Base-by-base conservation (phyloP, 495 filamentous ascomycete species). In the Immersiella caudata region DNA sequence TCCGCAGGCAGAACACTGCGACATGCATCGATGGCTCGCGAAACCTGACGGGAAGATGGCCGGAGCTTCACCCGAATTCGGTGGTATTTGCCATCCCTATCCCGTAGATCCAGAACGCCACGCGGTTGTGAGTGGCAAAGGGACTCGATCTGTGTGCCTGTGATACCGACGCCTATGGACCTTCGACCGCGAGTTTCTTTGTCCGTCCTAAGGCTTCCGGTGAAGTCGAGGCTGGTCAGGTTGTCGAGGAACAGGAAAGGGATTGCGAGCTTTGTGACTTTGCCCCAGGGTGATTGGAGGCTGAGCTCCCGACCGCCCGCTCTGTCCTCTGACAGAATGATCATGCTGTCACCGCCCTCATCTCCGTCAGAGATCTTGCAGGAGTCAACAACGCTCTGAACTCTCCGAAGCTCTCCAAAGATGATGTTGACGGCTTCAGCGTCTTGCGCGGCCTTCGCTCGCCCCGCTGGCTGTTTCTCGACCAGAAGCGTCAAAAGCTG, bases 261-360 rank as follows among this genome's bases (percentile, higher is more conserved):
- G 6, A 85, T 69, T 0, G 71, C 76, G 8, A 94, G 72, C 25
- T 84, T 87, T 22, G 86, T 85, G 2, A 86, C 76, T 54, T 82
- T 80, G 36, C 88, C 86, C 91, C 92, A 94, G 6, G 90, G 91
- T 6, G 90, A 90, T 75, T 93, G 91, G 46, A 94, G 72, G 51
- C 86, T 89, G 27, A 96, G 76, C 68, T 88, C 84, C 12, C 86
- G 85, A 25, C 84, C 82, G 8, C 88, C 88, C 66, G 84, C 77
- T n/a, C 82, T 83, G 26, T 85, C 84, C 64, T 87, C 83, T n/a
- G 85, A 88, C 21, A 96, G 81, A 25, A 91, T 86, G 16, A 94
- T 77, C 50, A 94, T 85, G 14, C 90, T 88, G 25, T 88, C 79
- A 0, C 82, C 82, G 14, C 90, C 87, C 26, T 88, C 79, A 0